Evolutionary conservation across 495 filamentous ascomycete genomes (phyloP).

Genomic region (Podospora pseudopauciseta): DNA sequence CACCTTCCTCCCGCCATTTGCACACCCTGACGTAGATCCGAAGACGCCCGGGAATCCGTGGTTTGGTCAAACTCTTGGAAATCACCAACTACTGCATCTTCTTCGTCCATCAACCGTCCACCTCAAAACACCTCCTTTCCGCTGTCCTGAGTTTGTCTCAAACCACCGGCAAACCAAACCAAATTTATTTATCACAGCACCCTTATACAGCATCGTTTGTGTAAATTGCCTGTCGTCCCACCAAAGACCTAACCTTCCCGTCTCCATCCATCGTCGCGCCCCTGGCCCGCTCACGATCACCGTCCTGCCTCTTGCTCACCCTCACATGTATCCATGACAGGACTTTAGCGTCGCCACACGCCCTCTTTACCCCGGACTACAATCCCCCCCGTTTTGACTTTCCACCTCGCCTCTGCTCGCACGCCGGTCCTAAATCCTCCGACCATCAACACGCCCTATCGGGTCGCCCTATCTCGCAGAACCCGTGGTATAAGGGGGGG

Average conservation of each 20-base stretch:
- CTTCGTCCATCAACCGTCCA: background rate
- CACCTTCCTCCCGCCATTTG: background rate
- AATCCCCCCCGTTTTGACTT: conserved; percentile 1
- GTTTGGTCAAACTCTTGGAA: background rate
- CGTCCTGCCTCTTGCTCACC: background rate
- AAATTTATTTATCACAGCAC: conserved; percentile 3
- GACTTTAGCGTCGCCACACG: background rate
- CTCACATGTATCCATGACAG: conserved; percentile 3
- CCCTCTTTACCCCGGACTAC: conserved; percentile 7
- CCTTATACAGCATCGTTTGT: conserved; percentile 14
- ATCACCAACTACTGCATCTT: background rate
- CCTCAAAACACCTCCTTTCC: background rate
- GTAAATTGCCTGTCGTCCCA: background rate
- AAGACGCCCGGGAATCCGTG: background rate
- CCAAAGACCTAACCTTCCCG: background rate
- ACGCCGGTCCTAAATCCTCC: background rate
- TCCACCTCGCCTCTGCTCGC: background rate
- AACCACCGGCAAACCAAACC: conserved; percentile 17
- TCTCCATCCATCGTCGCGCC: background rate
- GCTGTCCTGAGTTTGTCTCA: conserved; percentile 12
- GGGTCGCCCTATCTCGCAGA: background rate
- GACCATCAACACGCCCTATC: background rate
- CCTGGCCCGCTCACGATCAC: background rate
- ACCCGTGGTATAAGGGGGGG: conserved; percentile 3
- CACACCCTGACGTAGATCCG: background rate